These are phyloP conservation scores for Zygoascus meyerae DNA, from an alignment of 1,139 yeast genomes.

Conservation along the genomic window DNA sequence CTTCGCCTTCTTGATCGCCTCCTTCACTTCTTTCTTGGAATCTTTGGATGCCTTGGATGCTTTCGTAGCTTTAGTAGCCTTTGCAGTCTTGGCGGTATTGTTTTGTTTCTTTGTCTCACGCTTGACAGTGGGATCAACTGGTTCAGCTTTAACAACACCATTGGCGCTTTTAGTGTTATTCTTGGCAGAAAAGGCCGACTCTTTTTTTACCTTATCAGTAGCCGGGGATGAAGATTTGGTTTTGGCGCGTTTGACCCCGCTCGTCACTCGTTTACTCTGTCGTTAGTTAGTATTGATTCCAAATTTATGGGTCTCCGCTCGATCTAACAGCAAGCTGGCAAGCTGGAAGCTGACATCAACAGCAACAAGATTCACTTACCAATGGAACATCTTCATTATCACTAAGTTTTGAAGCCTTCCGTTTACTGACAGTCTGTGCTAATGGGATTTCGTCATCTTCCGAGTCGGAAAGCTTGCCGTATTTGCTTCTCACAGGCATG, in stretches of 20 bases:
- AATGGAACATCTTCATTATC: conserved; percentile 17
- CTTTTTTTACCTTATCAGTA: conserved; percentile 8
- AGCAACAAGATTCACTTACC: conserved; percentile 12
- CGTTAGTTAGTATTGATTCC: neutral
- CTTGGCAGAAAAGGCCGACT: conserved; percentile 1
- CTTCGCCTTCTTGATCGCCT: conserved; percentile 8
- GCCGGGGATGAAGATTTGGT: conserved; percentile 2
- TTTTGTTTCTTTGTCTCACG: conserved; percentile 2
- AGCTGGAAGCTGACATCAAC: neutral
- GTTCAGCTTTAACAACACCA: conserved; percentile 4
- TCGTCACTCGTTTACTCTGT: neutral
- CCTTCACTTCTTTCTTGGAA: conserved; percentile 9
- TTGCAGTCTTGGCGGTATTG: conserved; percentile 10
- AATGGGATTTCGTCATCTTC: conserved; percentile 2
- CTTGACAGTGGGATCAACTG: conserved; percentile 10
- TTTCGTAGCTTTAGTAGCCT: conserved; percentile 3
- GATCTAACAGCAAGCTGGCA: no score
- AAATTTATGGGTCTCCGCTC: no score
- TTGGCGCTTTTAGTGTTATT: neutral
- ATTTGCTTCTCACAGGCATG: neutral
- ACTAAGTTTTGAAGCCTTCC: neutral
- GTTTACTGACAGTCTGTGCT: neutral
- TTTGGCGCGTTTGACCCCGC: conserved; percentile 1
- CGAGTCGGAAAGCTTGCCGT: conserved; percentile 3
- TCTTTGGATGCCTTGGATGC: neutral